Base-by-base conservation (phyloP, 139 green algal genomes). In the Chlamydomonas sp. region DNA sequence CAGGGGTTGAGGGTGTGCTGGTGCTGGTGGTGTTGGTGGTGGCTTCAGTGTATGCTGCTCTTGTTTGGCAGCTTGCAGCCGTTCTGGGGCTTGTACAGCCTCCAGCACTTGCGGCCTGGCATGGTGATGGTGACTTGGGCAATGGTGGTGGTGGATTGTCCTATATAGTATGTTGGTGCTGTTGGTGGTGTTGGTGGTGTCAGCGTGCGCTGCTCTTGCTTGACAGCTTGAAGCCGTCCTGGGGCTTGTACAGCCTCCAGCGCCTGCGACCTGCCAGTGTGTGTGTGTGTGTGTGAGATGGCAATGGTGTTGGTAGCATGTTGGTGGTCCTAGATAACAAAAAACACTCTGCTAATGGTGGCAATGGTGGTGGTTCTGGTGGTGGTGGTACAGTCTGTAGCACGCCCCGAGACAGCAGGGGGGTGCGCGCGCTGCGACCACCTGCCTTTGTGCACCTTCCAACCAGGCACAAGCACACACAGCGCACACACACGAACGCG, bases 51-150 rank as follows among this genome's bases (percentile, higher is more conserved):
- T n/a, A n/a, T n/a, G 31, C 75, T 84, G 38, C 34, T 47, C 22
- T 74, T 54, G 69, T 74, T 83, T 35, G 83, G 86, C 76, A 90
- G 74, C 58, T 79, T 49, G 48, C 73, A 83, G 49, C 74, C 80
- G 1, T 75, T 35, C 31, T 73, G 35, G 2, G 84, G 77, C 22
- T 63, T 57, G 70, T 90, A 90, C 20, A 90, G 57, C n/a, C 70
- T 72, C 90, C 90, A 96, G 20, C 50, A 35, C 78, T 96, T 96
- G 34, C 6, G 69, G 49, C 90, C 85, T 78, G 76, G 5, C 16
- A 35, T 31, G 4, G 6, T 6, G 5, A 5, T 24, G 4, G 20
- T 35, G n/a, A n/a, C n/a, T n/a, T n/a, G 10, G 10, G 10, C 10
- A n/a, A 16, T n/a, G 43, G 10, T 49, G 59, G 10, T 3, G 31